Evolutionary conservation across 2,329 filamentous ascomycete species (phyloP), one percentile per base, ranked within the genome.

Genomic region (Fusarium agapanthi): DNA sequence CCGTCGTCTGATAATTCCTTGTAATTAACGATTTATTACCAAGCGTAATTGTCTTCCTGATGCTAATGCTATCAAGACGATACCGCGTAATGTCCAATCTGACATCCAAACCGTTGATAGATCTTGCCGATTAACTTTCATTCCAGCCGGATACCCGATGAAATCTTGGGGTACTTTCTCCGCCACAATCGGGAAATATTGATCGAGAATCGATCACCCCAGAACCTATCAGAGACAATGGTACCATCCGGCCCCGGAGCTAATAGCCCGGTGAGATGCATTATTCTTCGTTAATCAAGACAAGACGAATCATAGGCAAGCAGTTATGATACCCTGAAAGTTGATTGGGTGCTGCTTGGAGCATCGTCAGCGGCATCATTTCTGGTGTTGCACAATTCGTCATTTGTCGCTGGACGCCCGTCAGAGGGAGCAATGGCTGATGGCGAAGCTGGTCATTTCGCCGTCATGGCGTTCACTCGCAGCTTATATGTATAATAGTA

Each of bases 231-330:
- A 69, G 5, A 30, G 16, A 7, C 18, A 10, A 1, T 8, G 34
- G 40, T 7, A 3, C 11, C 26, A 0, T 24, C 43, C 45, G 26
- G 38, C 8, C 13, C 65, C 64, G 65, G 65, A 68, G 65, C 44
- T 68, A 32, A 64, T 16, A 12, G 0, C 50, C 65, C 65, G 65
- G 34, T 4, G 2, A 34, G 3, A 7, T 41, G 18, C 14, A 16
- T 13, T n/a, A 7, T 38, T 0, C 12, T 4, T 20, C 32, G 24
- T 7, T 38, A n/a, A n/a, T n/a, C 2, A 4, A 32, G 11, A 15
- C 10, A 14, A 26, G 13, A 34, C 61, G 15, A 71, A 67, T 71
- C n/a, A 50, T 28, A 8, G 8, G 24, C 13, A 4, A 11, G 6
- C 0, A 10, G 24, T 71, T 62, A 40, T 3, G 28, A 40, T 53